Base-by-base conservation (phyloP, 1,284 basidiomycete genomes). In the Trametes sp. region DNA sequence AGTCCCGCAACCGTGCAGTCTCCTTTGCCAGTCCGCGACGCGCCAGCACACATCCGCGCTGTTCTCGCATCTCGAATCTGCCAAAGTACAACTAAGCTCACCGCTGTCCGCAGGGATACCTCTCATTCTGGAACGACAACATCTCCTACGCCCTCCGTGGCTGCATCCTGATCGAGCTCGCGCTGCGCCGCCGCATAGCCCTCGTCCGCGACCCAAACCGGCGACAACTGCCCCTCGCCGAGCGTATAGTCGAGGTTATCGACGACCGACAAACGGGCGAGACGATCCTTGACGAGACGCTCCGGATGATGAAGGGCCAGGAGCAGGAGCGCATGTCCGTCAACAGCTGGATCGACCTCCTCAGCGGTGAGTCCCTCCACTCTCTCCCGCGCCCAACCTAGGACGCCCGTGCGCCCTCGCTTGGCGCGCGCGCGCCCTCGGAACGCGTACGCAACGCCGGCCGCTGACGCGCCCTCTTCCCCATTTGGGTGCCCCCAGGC, bases 51-150 rank as follows among this genome's bases (percentile, higher is more conserved):
- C 35, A 13, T 14, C 10, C 2, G 38, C 31, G 16, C 21, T 14
- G 7, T 44, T 45, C 29, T 33, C 21, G 26, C 41, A 28, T 21
- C 46, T 23, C 14, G 21, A 35, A 29, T 35, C 16, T 11, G 13
- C 16, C 14, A 1, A 29, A 23, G 21, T 35, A 28, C n/a, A 41
- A 16, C n/a, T 2, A 13, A 23, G 24, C 45, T 46, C 24, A 46
- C 24, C 10, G 26, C 8, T 8, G 9, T n/a, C 51, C 21, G 11
- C 56, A 95, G 92, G 95, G 94, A 45, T 96, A 96, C 75, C 87
- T 97, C 21, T 96, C 94, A 1, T 97, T 98, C 76, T 97, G 94
- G 95, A 98, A 98, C 77, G 96, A 98, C 81, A 98, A 97, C 78
- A 98, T 98, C 69, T 97, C 95, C 0, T 98, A 98, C 77, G 95